A percentile compares a stretch with the other conserved stretches of the same genome.
phyloP scores from a whole-genome alignment of 192 early-diverging fungal species.

The Geranomyces michiganensis region DNA sequence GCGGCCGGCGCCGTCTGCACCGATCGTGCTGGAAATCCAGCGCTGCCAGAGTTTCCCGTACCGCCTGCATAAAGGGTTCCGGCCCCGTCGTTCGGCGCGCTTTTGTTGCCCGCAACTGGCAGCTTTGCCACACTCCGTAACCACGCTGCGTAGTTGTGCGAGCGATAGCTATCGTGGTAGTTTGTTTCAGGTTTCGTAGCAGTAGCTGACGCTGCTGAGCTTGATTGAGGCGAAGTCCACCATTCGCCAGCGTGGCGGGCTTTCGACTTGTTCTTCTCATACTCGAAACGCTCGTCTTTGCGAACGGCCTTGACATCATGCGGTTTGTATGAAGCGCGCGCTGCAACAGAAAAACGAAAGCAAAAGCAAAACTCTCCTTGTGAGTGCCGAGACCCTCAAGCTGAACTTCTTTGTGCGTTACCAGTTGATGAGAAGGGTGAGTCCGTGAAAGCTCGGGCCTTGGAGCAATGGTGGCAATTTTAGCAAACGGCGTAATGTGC shows the following conservation, averaged over 20 bases:
- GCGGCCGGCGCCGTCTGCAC: slow-evolving; percentile 7
- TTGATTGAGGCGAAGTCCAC: slow-evolving; percentile 26
- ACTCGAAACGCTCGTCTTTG: slow-evolving; percentile 43
- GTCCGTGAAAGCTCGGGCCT: slow-evolving; percentile 26
- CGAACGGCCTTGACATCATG: slow-evolving; percentile 31
- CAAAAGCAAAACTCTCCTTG: not conserved
- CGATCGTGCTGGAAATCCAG: not conserved
- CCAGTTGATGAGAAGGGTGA: slow-evolving; percentile 16
- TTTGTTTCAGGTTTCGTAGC: slow-evolving; percentile 23
- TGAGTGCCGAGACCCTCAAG: not conserved
- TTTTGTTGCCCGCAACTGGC: slow-evolving; percentile 31
- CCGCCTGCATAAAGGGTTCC: not conserved
- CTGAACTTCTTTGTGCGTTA: not conserved
- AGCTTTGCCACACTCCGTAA: slow-evolving; percentile 13
- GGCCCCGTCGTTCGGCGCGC: slow-evolving; percentile 23
- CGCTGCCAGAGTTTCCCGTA: not conserved
- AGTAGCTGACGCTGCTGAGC: slow-evolving; percentile 4
- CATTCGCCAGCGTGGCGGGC: slow-evolving; percentile 48
- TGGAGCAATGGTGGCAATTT: too few species aligned
- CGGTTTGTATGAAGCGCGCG: slow-evolving; percentile 23
- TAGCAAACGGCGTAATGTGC: too few species aligned
- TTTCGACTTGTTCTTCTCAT: slow-evolving; percentile 49
- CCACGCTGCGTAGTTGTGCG: slow-evolving; percentile 44
- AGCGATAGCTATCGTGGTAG: slow-evolving; percentile 45
- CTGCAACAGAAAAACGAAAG: not conserved